phyloP scores from a whole-genome alignment of 2,329 filamentous ascomycete species.

The Neopestalotiopsis clavispora region DNA sequence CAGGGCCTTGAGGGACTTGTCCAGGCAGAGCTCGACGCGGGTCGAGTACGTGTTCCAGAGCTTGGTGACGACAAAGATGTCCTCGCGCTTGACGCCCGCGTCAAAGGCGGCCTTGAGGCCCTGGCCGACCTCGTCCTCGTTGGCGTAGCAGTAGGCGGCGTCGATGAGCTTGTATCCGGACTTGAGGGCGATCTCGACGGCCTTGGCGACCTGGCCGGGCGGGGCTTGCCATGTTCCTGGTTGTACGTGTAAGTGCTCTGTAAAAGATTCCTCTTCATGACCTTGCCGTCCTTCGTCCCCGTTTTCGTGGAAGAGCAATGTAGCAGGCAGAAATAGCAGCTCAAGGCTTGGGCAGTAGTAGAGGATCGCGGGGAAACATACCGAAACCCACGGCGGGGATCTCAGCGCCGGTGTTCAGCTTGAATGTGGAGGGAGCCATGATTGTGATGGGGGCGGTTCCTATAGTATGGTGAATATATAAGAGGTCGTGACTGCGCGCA shows the following conservation, averaged over 20 bases:
- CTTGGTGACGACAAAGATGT: slow-evolving; percentile 86
- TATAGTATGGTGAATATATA: not conserved
- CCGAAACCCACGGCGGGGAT: slow-evolving; percentile 70
- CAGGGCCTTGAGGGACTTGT: slow-evolving; percentile 74
- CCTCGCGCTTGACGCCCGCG: slow-evolving; percentile 73
- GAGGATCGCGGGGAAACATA: slow-evolving; percentile 34
- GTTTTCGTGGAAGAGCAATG: not conserved
- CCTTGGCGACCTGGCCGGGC: slow-evolving; percentile 61
- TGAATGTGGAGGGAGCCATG: slow-evolving; percentile 63
- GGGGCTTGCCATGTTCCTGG: slow-evolving; percentile 69
- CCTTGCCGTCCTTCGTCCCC: not conserved
- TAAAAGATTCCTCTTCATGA: not conserved
- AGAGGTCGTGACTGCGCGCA: not conserved
- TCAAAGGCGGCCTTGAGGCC: slow-evolving; percentile 76
- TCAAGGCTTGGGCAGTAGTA: not conserved
- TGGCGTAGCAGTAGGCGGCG: slow-evolving; percentile 77
- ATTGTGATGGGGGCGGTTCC: not conserved
- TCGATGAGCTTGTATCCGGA: slow-evolving; percentile 67
- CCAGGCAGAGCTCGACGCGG: slow-evolving; percentile 70
- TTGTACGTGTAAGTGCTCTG: slow-evolving; percentile 7
- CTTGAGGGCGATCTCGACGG: slow-evolving; percentile 63
- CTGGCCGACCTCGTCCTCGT: slow-evolving; percentile 82
- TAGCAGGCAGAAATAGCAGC: not conserved
- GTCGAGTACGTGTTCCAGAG: slow-evolving; percentile 83
- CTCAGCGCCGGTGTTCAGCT: slow-evolving; percentile 66